phyloP scores from a whole-genome alignment of 306 rosid genomes.

The Dalbergia cultrata region DNA sequence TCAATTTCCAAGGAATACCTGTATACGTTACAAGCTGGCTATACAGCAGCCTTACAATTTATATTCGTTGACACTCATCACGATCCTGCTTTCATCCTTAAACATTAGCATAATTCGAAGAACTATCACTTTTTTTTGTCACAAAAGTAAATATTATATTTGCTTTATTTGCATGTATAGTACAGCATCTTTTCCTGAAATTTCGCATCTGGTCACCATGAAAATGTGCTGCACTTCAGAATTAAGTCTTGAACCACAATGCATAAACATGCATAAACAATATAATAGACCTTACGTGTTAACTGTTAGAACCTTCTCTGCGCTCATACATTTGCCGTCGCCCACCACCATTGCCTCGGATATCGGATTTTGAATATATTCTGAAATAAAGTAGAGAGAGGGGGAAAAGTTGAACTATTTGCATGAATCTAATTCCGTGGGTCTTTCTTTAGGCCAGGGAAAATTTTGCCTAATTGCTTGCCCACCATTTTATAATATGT shows the following conservation, averaged over 20 bases:
- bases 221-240: conserved; percentile 6
- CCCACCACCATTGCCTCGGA: conserved; percentile 2
- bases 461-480: not conserved
- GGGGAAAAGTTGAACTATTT: not conserved
- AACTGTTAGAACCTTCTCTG: not conserved
- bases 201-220: conserved; percentile 53
- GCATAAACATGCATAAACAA: not conserved
- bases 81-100: not conserved
- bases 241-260: not conserved
- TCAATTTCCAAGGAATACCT: conserved; percentile 19
- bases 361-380: conserved; percentile 6
- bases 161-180: not conserved
- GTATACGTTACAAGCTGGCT: conserved; percentile 28
- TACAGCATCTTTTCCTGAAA: conserved; percentile 36
- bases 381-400: not conserved
- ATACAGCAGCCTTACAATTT: conserved; percentile 19
- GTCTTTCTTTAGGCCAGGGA: conserved; percentile 1
- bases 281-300: conserved; percentile 2
- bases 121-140: not conserved
- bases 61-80: not conserved
- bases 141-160: conserved; percentile 44
- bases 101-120: no score
- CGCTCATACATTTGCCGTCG: conserved; percentile 8
- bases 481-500: not conserved
- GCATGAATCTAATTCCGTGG: conserved; percentile 42